Base-by-base conservation (phyloP, 768 basidiomycete genomes). In the Pisolithus tinctorius region DNA sequence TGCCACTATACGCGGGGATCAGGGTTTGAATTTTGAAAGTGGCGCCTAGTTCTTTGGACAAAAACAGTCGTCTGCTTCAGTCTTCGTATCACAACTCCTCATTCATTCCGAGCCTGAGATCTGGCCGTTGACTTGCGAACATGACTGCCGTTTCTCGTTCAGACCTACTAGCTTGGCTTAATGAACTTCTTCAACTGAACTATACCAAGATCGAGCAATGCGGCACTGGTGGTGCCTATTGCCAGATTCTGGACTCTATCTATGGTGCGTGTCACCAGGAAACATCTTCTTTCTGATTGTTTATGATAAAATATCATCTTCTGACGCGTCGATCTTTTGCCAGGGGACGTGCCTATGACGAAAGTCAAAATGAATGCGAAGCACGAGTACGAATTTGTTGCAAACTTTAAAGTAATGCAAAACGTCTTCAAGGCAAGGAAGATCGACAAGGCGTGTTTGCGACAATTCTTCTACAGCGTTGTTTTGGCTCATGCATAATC, bases 281-380 rank as follows among this genome's bases (percentile, higher is more conserved):
- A 37, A 45, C 53, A 55, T 56, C 58, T 41, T 45, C 45, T 43
- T 50, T 48, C 39, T 50, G 58, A 66, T 65, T 60, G 31, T 43
- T 34, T 25, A 25, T 55, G 46, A 37, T 53, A 46, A 54, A 53
- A 51, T 14, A 41, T 20, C 34, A 45, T 41, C 34, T 37, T 49
- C 49, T 46, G 37, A 53, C 52, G 47, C 51, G 48, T 59, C 45
- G 8, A 50, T 54, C 41, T 13, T 49, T 53, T 25, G 48, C 9
- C 62, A 95, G 93, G 87, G 59, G 91, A 97, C 71, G 55, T 96
- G 0, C 93, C 93, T 11, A 92, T 98, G 90, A 60, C 71, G 34
- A 80, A 87, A 55, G 94, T 99, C 60, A 98, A 97, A 77, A 91
- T 97, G 82, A 84, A 84, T 68, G 93, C 96, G 41, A 93, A 84